Evolutionary conservation across 2,329 filamentous ascomycete genomes (phyloP), one percentile per base, ranked within the genome.

Genomic region (Clonostachys sp.): DNA sequence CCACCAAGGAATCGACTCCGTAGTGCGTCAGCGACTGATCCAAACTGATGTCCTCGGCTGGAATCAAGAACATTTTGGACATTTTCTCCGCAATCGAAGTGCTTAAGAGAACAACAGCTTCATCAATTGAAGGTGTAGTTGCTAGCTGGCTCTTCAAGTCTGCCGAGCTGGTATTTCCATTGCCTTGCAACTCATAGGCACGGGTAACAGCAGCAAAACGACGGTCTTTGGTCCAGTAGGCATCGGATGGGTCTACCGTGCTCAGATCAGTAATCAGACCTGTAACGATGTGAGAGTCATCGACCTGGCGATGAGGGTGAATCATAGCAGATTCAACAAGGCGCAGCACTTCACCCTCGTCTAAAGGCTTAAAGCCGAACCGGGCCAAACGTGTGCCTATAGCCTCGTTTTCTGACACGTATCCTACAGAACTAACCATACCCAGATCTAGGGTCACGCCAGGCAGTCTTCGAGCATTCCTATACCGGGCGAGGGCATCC

Each of bases 1-100:
- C 55, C 2, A 58, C 54, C 30, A 59, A 36, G 12, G 53, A 56
- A 35, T 59, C 57, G 5, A 59, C 20, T 4, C 56, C 56, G 24
- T 54, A 53, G 2, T 45, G 44, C 34, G 48, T 46, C 16, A 53
- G 17, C 13, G 56, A 53, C 34, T 46, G 46, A 12, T 36, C 46
- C 3, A 46, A 42, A 12, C 57, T 53, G 2, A 58, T 43, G 12
- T 54, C 51, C 2, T 52, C 48, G 13, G 13, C 16, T 3, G 45
- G 33, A 5, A 42, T 13, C 12, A 48, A 30, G 3, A 47, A n/a
- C 34, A 20, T 20, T 10, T 34, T 39, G 10, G 45, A 20, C 12
- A 50, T 30, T 20, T 50, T 38, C 8, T 45, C 34, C 12, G 45
- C 42, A 13, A 50, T 40, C 10, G 44, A 44, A 10, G 30, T 24